Evolutionary conservation across 2,329 filamentous ascomycete species (phyloP).

Genomic region (Drechslerella stenobrocha): DNA sequence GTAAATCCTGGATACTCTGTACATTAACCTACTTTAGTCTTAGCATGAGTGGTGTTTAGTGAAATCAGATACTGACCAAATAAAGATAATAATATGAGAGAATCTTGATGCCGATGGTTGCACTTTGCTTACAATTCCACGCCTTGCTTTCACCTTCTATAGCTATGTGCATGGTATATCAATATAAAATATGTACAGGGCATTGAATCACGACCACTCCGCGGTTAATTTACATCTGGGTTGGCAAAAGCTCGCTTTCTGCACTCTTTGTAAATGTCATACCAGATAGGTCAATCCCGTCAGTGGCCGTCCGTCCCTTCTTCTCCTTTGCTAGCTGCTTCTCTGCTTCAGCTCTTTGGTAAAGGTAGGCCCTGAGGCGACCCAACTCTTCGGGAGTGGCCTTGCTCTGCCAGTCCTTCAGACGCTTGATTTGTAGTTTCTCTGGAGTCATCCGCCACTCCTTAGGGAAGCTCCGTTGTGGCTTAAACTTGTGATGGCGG

Average conservation of each 20-base stretch:
- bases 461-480: conserved; percentile 72
- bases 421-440: conserved; percentile 56
- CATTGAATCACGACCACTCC: too few species aligned
- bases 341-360: conserved; percentile 10
- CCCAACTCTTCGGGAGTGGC: conserved; percentile 29
- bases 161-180: too few species aligned
- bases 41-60: too few species aligned
- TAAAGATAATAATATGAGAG: too few species aligned
- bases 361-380: conserved; percentile 19
- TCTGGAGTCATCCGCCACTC: conserved; percentile 78
- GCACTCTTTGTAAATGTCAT: not conserved
- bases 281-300: conserved; percentile 1
- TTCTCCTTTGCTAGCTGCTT: conserved; percentile 20
- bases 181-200: too few species aligned
- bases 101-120: too few species aligned
- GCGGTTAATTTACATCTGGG: not conserved
- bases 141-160: too few species aligned
- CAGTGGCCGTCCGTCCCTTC: conserved; percentile 4
- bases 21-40: too few species aligned
- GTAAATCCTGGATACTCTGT: too few species aligned
- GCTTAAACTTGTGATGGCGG: conserved; percentile 62
- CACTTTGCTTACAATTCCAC: too few species aligned
- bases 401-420: conserved; percentile 34
- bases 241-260: conserved; percentile 6
- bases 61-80: too few species aligned